These are phyloP conservation scores for Leccinum incarnatum DNA, from an alignment of 768 basidiomycete species.

Conservation along the genomic window DNA sequence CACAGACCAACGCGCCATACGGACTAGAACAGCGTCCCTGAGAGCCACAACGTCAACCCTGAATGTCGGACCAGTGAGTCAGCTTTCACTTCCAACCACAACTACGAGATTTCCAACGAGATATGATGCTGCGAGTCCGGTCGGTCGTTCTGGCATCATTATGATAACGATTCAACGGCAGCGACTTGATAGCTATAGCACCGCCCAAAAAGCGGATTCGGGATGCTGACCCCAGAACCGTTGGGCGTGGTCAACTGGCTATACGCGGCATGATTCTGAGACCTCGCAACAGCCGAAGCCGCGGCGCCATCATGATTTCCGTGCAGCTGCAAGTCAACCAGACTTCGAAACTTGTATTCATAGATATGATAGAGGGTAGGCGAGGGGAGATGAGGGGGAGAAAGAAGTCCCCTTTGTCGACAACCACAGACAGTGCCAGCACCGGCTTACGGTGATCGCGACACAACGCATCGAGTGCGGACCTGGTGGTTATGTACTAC, in stretches of 20 bases:
- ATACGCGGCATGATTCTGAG: conserved; percentile 4
- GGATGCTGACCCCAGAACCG: conserved; percentile 5
- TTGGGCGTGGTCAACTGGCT: conserved; percentile 1
- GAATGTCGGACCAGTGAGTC: background rate
- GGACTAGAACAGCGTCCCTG: conserved; percentile 1
- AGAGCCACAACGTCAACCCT: background rate
- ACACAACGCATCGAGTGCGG: background rate
- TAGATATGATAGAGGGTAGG: background rate
- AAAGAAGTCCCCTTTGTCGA: conserved; percentile 2
- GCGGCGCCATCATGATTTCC: background rate
- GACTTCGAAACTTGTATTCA: background rate
- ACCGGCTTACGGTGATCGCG: background rate
- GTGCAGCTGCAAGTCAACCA: background rate
- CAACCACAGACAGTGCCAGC: background rate
- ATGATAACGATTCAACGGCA: background rate
- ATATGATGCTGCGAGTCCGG: background rate
- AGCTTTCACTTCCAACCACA: background rate
- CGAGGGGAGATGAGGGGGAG: background rate
- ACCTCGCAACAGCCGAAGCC: conserved; percentile 7
- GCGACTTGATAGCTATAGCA: background rate
- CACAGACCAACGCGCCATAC: background rate
- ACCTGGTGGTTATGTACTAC: background rate
- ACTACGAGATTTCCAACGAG: background rate
- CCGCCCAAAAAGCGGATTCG: background rate
- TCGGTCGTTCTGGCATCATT: background rate